Percentiles rank a stretch among this genome's conserved stretches.
phyloP scores from a whole-genome alignment of 176 grass and related monocot species.

The Triticum monococcum region DNA sequence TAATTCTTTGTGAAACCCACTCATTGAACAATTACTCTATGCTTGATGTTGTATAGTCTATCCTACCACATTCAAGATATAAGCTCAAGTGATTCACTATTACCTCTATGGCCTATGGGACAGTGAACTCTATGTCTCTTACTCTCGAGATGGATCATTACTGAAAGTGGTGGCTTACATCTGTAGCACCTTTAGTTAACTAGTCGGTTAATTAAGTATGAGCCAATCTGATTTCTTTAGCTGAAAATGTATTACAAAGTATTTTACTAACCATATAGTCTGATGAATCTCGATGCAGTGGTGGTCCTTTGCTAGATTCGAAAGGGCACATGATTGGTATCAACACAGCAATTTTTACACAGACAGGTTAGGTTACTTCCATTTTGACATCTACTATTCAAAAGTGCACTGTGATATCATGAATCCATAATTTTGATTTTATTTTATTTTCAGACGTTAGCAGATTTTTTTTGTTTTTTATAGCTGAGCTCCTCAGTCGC shows the following conservation, averaged over 20 bases:
- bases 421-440: not conserved
- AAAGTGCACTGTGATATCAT: slow-evolving; percentile 2
- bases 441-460: no score
- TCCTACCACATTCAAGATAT: not conserved
- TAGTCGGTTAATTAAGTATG: slow-evolving; percentile 9
- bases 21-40: not conserved
- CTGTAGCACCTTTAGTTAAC: not conserved
- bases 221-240: not conserved
- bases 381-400: not conserved
- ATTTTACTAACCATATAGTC: slow-evolving; percentile 31
- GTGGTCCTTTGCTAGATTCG: slow-evolving; percentile 91
- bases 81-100: slow-evolving; percentile 3
- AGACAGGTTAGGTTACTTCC: slow-evolving; percentile 57
- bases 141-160: not conserved
- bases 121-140: not conserved
- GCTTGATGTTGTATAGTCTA: slow-evolving; percentile 6
- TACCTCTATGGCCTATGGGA: not conserved
- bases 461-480: slow-evolving; percentile 9
- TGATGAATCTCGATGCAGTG: slow-evolving; percentile 57
- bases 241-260: not conserved
- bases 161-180: not conserved
- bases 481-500: not conserved
- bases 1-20: not conserved
- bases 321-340: slow-evolving; percentile 95
- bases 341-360: slow-evolving; percentile 98